Conservation (phyloP, 805 yeast species). For the Diddensiella santjacobensis region DNA sequence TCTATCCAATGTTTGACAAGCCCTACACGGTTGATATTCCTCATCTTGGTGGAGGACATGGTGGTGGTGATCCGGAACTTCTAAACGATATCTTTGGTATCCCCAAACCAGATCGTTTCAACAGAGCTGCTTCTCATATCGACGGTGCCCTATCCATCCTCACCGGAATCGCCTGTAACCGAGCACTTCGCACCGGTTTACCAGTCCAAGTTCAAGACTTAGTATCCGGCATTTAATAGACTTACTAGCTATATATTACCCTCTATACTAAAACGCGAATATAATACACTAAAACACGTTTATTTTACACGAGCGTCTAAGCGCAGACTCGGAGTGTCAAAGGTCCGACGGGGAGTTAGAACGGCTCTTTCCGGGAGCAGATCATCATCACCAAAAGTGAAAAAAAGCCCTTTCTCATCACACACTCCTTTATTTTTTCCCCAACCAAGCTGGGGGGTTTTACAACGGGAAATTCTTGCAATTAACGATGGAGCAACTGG, state of each 20-base stretch:
- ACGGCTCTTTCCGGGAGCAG: no score
- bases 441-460: no score
- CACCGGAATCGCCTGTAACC: constrained; percentile 18
- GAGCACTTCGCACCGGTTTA: constrained; percentile 13
- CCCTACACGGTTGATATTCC: constrained; percentile 13
- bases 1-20: constrained; percentile 12
- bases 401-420: no score
- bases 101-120: constrained; percentile 12
- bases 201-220: constrained; percentile 15
- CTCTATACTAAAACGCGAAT: no score
- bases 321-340: no score
- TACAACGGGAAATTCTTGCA: no score
- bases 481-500: background rate
- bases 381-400: no score
- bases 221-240: constrained; percentile 2
- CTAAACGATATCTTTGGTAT: constrained; percentile 16
- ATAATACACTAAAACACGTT: no score
- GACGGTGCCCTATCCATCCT: constrained; percentile 18
- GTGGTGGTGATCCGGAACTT: constrained; percentile 17
- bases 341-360: no score
- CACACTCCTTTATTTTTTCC: no score
- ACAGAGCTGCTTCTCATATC: constrained; percentile 17
- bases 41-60: constrained; percentile 14
- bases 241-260: no score
- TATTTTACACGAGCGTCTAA: no score